phyloP scores from a whole-genome alignment of 1,284 basidiomycete genomes.

The Tylopilus sp. region DNA sequence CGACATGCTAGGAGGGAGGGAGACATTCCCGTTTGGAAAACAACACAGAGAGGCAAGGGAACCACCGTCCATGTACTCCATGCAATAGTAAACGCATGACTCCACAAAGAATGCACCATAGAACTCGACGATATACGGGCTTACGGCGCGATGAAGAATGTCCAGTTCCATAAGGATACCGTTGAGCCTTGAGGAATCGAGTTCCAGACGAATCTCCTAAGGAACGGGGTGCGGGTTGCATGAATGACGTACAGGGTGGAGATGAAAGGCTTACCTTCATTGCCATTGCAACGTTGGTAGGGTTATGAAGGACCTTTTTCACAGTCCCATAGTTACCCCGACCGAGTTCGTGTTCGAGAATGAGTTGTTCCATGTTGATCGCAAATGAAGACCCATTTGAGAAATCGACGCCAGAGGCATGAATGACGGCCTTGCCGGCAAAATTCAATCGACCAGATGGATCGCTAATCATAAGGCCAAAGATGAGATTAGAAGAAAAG shows the following conservation, averaged over 20 bases:
- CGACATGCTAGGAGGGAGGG: conserved; percentile 33
- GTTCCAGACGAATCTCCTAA: conserved; percentile 96
- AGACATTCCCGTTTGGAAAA: conserved; percentile 35
- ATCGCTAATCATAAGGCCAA: conserved; percentile 52
- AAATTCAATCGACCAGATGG: conserved; percentile 93
- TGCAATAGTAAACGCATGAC: conserved; percentile 97
- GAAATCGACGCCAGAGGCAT: conserved; percentile 92
- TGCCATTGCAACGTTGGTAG: conserved; percentile 94
- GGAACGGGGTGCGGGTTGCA: conserved; percentile 6
- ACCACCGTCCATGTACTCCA: conserved; percentile 99
- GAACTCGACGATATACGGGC: conserved; percentile 94
- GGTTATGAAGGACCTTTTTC: conserved; percentile 90
- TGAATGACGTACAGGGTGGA: conserved; percentile 10
- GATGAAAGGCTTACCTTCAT: conserved; percentile 73
- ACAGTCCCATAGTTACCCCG: conserved; percentile 97
- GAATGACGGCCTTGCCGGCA: conserved; percentile 86
- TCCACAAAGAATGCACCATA: conserved; percentile 99
- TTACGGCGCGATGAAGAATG: conserved; percentile 88
- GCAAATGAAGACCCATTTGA: conserved; percentile 87
- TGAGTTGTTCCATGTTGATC: conserved; percentile 95
- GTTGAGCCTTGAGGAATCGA: conserved; percentile 91
- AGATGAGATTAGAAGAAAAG: conserved; percentile 7
- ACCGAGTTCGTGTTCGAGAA: conserved; percentile 88
- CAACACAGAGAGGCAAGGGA: conserved; percentile 79
- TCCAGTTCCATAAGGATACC: conserved; percentile 99